phyloP scores from a whole-genome alignment of 495 filamentous ascomycete species.

The Penicillium verhagenii region DNA sequence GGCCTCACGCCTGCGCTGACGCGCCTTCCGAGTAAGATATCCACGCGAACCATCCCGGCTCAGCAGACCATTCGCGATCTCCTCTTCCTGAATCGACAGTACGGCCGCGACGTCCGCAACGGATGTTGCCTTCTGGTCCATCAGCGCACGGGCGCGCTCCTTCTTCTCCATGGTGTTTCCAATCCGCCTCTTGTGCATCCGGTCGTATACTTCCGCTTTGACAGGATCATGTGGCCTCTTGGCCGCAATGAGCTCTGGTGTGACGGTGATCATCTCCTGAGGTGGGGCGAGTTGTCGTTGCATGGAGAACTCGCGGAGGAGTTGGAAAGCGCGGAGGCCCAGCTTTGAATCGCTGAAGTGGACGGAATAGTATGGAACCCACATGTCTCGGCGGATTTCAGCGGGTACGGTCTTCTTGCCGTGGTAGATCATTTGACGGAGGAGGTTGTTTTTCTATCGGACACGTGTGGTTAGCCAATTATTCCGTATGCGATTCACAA shows the following conservation, averaged over 20 bases:
- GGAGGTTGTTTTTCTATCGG: slow-evolving; percentile 59
- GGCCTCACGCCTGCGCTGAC: slow-evolving; percentile 31
- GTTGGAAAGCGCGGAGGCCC: slow-evolving; percentile 73
- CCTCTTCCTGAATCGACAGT: slow-evolving; percentile 54
- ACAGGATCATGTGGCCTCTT: slow-evolving; percentile 61
- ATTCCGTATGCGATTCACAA: background rate
- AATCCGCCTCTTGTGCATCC: slow-evolving; percentile 42
- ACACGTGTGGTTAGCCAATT: slow-evolving; percentile 7
- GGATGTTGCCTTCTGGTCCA: slow-evolving; percentile 86
- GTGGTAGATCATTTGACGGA: slow-evolving; percentile 78
- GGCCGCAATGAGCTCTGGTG: slow-evolving; percentile 44
- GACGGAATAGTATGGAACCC: slow-evolving; percentile 77
- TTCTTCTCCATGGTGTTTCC: slow-evolving; percentile 50
- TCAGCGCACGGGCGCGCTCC: slow-evolving; percentile 61
- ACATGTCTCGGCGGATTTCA: slow-evolving; percentile 84
- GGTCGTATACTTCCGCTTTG: slow-evolving; percentile 41
- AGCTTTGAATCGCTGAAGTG: slow-evolving; percentile 62
- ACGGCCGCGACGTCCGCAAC: slow-evolving; percentile 86
- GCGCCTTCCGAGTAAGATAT: slow-evolving; percentile 24
- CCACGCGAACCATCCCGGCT: background rate
- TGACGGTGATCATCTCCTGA: slow-evolving; percentile 49
- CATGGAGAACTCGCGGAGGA: slow-evolving; percentile 74
- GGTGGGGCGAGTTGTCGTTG: slow-evolving; percentile 47
- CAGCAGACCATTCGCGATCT: slow-evolving; percentile 2
- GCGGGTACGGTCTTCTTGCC: slow-evolving; percentile 86